Conservation (phyloP, 805 yeast genomes). For the Saturnispora diversa region DNA sequence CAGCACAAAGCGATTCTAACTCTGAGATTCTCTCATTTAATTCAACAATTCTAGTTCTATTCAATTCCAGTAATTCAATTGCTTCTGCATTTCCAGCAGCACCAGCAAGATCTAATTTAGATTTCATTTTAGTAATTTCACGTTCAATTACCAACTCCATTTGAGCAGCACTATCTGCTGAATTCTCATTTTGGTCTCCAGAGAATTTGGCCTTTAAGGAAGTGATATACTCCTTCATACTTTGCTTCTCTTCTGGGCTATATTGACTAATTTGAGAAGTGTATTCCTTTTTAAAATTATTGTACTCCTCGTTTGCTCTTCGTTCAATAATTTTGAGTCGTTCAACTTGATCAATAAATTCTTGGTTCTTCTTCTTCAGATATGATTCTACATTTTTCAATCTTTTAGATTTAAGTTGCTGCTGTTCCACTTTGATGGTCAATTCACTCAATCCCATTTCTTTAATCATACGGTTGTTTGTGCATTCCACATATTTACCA, state of each 20-base stretch:
- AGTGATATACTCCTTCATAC: conserved; percentile 31
- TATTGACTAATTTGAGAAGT: conserved; percentile 27
- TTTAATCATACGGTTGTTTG: background rate
- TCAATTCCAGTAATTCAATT: conserved; percentile 28
- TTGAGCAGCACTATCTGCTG: conserved; percentile 14
- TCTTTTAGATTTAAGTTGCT: conserved; percentile 1
- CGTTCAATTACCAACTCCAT: conserved; percentile 23
- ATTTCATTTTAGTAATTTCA: conserved; percentile 36
- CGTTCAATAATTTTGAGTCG: background rate
- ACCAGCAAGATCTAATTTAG: conserved; percentile 30
- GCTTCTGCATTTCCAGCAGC: conserved; percentile 25
- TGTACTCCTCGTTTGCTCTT: background rate
- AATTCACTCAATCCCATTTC: conserved; percentile 2
- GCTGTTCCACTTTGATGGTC: conserved; percentile 1
- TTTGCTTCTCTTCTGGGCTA: conserved; percentile 34
- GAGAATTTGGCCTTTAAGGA: conserved; percentile 25
- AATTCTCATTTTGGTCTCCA: conserved; percentile 20
- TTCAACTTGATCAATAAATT: background rate
- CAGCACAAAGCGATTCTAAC: conserved; percentile 26
- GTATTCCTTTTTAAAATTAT: conserved; percentile 19
- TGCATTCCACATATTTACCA: background rate
- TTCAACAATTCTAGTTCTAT: conserved; percentile 32
- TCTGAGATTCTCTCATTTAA: conserved; percentile 35
- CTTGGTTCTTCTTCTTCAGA: background rate
- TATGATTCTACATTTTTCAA: background rate